Conservation (phyloP, 306 rosid genomes). For the barrel medic (Medicago truncatula) region MtrunA17r5.0-ANR NC_053044.1:28396001-28396500, state of each 20-base stretch:
- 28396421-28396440: constrained; percentile 41
- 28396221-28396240: constrained; percentile 41
- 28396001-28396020: too few relatives aligned
- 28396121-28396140: constrained; percentile 86
- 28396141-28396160: constrained; percentile 77
- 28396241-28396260: constrained; percentile 33
- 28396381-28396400: constrained; percentile 43
- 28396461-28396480: constrained; percentile 37
- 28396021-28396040: constrained; percentile 19
- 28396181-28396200: constrained; percentile 65
- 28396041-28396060: constrained; percentile 25
- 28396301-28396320: constrained; percentile 49
- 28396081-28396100: constrained; percentile 85
- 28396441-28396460: constrained; percentile 29
- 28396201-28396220: constrained; percentile 44
- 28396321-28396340: constrained; percentile 43
- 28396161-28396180: constrained; percentile 67
- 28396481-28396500: constrained; percentile 35
- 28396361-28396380: constrained; percentile 54
- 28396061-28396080: constrained; percentile 44
- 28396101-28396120: constrained; percentile 90
- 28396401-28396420: constrained; percentile 45
- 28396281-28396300: constrained; percentile 34
- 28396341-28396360: constrained; percentile 55
- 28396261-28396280: constrained; percentile 31